Conservation (phyloP, 2,329 filamentous ascomycete species). For the Ophiostoma sp. region DNA sequence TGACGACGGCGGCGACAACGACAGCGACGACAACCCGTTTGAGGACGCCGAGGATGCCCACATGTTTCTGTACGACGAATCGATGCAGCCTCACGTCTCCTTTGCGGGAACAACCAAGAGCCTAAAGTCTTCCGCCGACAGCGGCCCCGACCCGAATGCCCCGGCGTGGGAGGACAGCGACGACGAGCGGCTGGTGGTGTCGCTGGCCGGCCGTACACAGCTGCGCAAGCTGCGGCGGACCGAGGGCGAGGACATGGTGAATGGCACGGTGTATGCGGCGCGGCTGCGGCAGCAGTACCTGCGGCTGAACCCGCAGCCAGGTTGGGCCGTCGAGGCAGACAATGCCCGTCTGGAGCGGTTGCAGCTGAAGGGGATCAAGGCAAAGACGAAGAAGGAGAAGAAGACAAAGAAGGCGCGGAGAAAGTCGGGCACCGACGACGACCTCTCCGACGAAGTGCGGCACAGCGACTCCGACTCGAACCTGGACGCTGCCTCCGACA, state of each 20-base stretch:
- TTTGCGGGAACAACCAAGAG: constrained; percentile 28
- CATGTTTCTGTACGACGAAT: constrained; percentile 77
- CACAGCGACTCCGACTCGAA: constrained; percentile 13
- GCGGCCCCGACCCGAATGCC: constrained; percentile 43
- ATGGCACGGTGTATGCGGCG: constrained; percentile 79
- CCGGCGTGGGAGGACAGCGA: constrained; percentile 93
- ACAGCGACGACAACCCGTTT: constrained; percentile 30
- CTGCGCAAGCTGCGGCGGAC: constrained; percentile 79
- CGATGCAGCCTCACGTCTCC: constrained; percentile 20
- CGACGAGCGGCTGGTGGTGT: constrained; percentile 83
- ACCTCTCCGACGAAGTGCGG: constrained; percentile 31
- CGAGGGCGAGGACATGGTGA: constrained; percentile 83
- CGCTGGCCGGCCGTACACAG: constrained; percentile 71
- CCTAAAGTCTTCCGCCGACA: constrained; percentile 37
- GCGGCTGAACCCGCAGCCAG: constrained; percentile 59
- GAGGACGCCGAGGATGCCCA: constrained; percentile 70
- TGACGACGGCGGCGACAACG: constrained; percentile 29
- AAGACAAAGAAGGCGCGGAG: constrained; percentile 41
- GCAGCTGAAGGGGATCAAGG: constrained; percentile 24
- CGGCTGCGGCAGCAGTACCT: constrained; percentile 77
- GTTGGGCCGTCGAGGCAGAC: constrained; percentile 58
- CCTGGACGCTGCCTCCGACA: constrained; percentile 4
- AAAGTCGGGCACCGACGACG: background rate
- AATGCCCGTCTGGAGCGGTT: constrained; percentile 52
- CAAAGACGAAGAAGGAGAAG: background rate